Conservation (phyloP, 1,284 basidiomycete species). For the Anthracocystis walkeri region DNA sequence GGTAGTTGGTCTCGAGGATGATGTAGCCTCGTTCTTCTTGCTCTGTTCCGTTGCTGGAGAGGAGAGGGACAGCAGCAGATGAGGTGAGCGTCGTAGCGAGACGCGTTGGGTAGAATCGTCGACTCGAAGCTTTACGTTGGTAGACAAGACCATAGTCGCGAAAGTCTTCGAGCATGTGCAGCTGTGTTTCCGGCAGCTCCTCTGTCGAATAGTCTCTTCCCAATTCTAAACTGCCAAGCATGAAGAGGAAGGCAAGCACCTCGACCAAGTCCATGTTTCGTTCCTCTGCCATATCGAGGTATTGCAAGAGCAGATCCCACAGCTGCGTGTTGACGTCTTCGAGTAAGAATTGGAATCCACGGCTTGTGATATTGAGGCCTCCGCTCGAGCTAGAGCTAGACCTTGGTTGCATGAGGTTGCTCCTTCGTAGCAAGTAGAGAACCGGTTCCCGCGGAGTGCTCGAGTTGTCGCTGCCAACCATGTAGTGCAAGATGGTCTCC, state of each 20-base stretch:
- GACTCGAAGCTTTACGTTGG: slow-evolving; percentile 73
- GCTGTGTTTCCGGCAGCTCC: slow-evolving; percentile 81
- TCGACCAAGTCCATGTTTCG: slow-evolving; percentile 84
- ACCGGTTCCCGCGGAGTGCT: slow-evolving; percentile 83
- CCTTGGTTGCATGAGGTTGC: slow-evolving; percentile 80
- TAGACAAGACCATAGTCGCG: slow-evolving; percentile 94
- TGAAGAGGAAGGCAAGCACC: slow-evolving; percentile 90
- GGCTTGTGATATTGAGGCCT: slow-evolving; percentile 82
- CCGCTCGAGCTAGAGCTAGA: slow-evolving; percentile 19
- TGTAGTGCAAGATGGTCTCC: slow-evolving; percentile 98
- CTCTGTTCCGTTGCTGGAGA: slow-evolving; percentile 51
- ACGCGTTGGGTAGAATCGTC: slow-evolving; percentile 88
- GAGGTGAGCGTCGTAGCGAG: slow-evolving; percentile 90
- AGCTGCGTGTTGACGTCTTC: slow-evolving; percentile 96
- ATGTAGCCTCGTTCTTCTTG: slow-evolving; percentile 80
- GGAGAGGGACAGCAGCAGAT: slow-evolving; percentile 72
- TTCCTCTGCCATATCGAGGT: slow-evolving; percentile 71
- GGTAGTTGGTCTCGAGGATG: slow-evolving; percentile 97
- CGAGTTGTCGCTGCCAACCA: slow-evolving; percentile 89
- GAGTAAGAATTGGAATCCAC: slow-evolving; percentile 95
- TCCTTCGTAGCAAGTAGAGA: slow-evolving; percentile 82
- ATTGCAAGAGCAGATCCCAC: slow-evolving; percentile 95
- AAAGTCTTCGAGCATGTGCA: slow-evolving; percentile 89
- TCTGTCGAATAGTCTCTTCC: slow-evolving; percentile 80
- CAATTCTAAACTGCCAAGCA: slow-evolving; percentile 62